Percentiles rank a stretch among this genome's conserved stretches.
Evolutionary conservation across 495 filamentous ascomycete genomes (phyloP).

Genomic region (Daldinia vernicosa): DNA sequence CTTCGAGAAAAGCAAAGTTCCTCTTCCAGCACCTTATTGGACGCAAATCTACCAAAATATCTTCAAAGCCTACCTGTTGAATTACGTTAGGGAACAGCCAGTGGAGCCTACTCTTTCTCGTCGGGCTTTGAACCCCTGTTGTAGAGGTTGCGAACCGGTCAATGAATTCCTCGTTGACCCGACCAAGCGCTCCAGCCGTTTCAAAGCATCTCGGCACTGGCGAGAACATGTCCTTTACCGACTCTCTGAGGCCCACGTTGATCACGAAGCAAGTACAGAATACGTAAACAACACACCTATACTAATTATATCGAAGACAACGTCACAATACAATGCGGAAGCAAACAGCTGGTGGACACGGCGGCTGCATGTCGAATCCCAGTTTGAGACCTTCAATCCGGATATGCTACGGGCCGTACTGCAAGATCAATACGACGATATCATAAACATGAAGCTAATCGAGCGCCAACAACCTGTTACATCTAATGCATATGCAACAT

Average conservation of each 20-base stretch:
- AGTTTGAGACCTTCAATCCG: conserved; percentile 2
- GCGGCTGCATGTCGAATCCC: background rate
- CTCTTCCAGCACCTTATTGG: conserved; percentile 18
- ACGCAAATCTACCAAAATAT: conserved; percentile 30
- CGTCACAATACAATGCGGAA: background rate
- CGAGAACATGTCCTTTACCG: too few relatives aligned
- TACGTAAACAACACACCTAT: too few relatives aligned
- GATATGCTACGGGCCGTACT: conserved; percentile 9
- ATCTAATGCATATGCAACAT: background rate
- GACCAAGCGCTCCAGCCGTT: too few relatives aligned
- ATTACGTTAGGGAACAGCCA: conserved; percentile 16
- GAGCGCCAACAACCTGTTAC: background rate
- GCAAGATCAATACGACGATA: conserved; percentile 8
- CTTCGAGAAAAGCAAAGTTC: conserved; percentile 17
- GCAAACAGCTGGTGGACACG: conserved; percentile 4
- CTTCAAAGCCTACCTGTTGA: conserved; percentile 29
- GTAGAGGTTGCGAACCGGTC: too few relatives aligned
- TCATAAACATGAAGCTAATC: conserved; percentile 4
- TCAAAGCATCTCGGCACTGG: too few relatives aligned
- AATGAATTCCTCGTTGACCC: too few relatives aligned
- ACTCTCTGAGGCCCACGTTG: too few relatives aligned
- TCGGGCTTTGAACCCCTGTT: too few relatives aligned
- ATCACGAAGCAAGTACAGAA: too few relatives aligned
- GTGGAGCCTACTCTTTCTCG: too few relatives aligned
- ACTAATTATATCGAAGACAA: background rate